A percentile compares a stretch with the other conserved stretches of the same genome.
phyloP scores from a whole-genome alignment of 164 flowering plant species.

The Vitis amurensis region DNA sequence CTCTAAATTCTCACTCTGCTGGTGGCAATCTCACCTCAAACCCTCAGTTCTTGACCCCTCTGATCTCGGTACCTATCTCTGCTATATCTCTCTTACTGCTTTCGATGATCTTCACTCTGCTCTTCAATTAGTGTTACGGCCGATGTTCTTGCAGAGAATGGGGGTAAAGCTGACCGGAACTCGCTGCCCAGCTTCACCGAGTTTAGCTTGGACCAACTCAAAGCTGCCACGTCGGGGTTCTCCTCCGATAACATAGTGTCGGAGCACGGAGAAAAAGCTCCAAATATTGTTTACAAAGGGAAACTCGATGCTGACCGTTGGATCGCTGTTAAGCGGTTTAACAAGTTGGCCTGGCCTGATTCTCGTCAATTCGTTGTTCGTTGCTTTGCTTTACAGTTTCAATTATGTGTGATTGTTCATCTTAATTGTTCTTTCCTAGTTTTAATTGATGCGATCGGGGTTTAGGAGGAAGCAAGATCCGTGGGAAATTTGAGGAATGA shows the following conservation, averaged over 20 bases:
- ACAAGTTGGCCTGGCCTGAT: slow-evolving; percentile 89
- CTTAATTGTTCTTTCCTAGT: background rate
- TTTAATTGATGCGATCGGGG: background rate
- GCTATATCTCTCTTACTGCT: background rate
- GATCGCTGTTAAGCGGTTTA: slow-evolving; percentile 88
- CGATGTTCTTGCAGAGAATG: slow-evolving; percentile 43
- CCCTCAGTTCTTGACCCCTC: slow-evolving; percentile 59
- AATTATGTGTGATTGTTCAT: background rate
- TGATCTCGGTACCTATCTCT: slow-evolving; percentile 47
- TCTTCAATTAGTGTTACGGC: background rate
- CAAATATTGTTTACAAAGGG: slow-evolving; percentile 88
- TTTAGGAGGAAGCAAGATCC: slow-evolving; percentile 77
- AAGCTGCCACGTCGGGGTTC: slow-evolving; percentile 67
- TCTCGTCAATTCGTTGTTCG: slow-evolving; percentile 80
- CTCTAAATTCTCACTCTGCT: slow-evolving; percentile 73
- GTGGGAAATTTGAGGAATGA: slow-evolving; percentile 83
- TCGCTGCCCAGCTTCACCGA: slow-evolving; percentile 57
- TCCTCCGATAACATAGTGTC: slow-evolving; percentile 81
- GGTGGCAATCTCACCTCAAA: slow-evolving; percentile 72
- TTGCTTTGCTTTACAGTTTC: slow-evolving; percentile 7
- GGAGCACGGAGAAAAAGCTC: slow-evolving; percentile 95
- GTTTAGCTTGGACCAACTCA: slow-evolving; percentile 71
- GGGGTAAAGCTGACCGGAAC: slow-evolving; percentile 37
- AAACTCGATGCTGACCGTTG: slow-evolving; percentile 51
- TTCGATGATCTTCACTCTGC: background rate